Percentiles rank a stretch among this genome's conserved stretches.
These are phyloP conservation scores for Phytophthora constricta DNA, from an alignment of 352 stramenopile genomes.

Conservation along the genomic window DNA sequence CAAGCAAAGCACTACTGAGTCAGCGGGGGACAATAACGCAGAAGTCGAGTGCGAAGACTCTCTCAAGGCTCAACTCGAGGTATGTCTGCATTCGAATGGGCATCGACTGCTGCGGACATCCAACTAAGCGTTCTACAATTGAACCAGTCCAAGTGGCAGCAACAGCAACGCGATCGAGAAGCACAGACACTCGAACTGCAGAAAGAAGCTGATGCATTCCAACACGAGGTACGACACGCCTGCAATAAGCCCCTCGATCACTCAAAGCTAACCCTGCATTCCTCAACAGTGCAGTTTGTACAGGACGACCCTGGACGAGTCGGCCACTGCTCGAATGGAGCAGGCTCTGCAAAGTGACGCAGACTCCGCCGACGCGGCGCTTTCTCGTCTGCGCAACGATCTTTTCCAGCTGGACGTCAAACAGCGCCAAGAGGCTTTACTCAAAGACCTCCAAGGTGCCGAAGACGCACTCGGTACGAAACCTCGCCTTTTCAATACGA, in stretches of 20 bases:
- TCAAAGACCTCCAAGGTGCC: constrained; percentile 45
- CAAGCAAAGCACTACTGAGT: constrained; percentile 2
- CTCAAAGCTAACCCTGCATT: neutral
- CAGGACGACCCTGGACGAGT: constrained; percentile 20
- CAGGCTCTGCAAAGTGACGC: constrained; percentile 16
- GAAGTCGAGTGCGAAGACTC: constrained; percentile 11
- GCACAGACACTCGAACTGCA: constrained; percentile 24
- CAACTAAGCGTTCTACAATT: neutral
- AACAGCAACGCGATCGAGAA: constrained; percentile 32
- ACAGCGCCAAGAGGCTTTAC: constrained; percentile 43
- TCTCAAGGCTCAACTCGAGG: constrained; percentile 20
- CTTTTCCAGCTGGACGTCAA: constrained; percentile 66
- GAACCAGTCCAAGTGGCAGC: constrained; percentile 22
- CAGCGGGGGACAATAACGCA: neutral
- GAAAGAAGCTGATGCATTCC: constrained; percentile 34
- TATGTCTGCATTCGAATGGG: neutral
- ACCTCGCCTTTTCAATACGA: neutral
- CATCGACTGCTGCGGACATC: neutral
- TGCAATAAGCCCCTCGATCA: too few species aligned
- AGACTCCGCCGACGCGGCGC: constrained; percentile 2
- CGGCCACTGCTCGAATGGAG: constrained; percentile 23
- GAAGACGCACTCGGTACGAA: constrained; percentile 46
- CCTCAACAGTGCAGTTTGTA: constrained; percentile 20
- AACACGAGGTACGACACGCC: constrained; percentile 30
- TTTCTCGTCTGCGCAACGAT: constrained; percentile 46